These are phyloP conservation scores for Coemansia sp. DNA, from an alignment of 192 early-diverging fungal species.

Conservation along the genomic window DNA sequence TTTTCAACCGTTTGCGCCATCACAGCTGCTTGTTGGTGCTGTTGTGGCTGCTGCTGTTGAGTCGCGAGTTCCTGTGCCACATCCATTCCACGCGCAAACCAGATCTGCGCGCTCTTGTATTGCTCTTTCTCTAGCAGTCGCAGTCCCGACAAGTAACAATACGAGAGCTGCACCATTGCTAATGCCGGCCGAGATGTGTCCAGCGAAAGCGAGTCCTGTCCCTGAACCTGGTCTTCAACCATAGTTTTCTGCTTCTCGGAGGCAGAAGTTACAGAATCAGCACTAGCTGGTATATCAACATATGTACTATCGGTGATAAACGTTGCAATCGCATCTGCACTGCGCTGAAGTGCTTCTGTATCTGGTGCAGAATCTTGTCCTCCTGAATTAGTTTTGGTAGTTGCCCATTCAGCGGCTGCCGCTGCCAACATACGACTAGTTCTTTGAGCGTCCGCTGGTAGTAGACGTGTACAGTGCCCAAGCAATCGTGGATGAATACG, in stretches of 20 bases:
- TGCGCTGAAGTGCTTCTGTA: conserved; percentile 4
- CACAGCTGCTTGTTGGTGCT: background rate
- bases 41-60: background rate
- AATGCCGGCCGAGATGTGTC: conserved; percentile 11
- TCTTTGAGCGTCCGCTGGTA: background rate
- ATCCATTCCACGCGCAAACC: conserved; percentile 25
- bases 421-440: conserved; percentile 1
- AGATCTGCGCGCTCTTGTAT: conserved; percentile 22
- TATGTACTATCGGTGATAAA: conserved; percentile 14
- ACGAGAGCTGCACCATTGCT: conserved; percentile 21
- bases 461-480: conserved; percentile 8
- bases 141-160: conserved; percentile 40
- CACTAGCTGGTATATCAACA: background rate
- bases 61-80: background rate
- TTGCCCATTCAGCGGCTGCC: conserved; percentile 12
- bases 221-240: conserved; percentile 23
- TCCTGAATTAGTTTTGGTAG: background rate
- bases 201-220: conserved; percentile 6
- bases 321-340: background rate
- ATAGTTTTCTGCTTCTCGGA: conserved; percentile 7
- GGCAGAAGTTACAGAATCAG: background rate
- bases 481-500: conserved; percentile 25
- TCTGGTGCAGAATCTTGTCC: background rate
- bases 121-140: conserved; percentile 32
- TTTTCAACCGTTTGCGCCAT: conserved; percentile 33